Evolutionary conservation across 495 filamentous ascomycete genomes (phyloP).

Genomic region (Neurospora cerealis): DNA sequence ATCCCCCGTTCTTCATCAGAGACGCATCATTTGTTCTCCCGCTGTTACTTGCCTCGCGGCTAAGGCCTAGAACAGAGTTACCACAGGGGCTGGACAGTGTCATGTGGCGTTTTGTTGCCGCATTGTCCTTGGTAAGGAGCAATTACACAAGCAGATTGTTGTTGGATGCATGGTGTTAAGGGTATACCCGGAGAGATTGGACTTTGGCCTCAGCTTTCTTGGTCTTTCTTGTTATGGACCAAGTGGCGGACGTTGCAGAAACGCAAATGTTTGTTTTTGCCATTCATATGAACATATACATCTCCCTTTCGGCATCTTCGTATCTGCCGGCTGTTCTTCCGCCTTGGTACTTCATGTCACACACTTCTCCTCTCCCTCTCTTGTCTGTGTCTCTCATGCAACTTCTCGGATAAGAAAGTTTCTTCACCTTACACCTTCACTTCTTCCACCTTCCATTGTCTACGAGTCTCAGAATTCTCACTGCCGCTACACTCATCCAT

Average conservation of each 20-base stretch:
- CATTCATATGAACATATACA: background rate
- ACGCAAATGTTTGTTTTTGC: background rate
- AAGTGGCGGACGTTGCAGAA: background rate
- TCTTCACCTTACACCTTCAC: background rate
- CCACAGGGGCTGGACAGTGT: background rate
- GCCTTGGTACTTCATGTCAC: background rate
- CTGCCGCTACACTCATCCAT: background rate
- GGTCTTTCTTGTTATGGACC: background rate
- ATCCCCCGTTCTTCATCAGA: background rate
- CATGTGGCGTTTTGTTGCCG: background rate
- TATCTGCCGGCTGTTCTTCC: background rate
- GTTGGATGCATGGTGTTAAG: background rate
- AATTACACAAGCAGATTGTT: background rate
- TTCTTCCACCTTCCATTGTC: background rate
- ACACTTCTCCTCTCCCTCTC: background rate
- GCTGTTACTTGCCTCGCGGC: background rate
- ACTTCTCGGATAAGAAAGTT: background rate
- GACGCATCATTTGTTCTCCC: background rate
- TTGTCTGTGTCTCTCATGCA: background rate
- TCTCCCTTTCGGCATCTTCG: background rate
- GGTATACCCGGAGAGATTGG: background rate
- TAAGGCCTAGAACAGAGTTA: background rate
- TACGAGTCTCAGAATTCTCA: background rate
- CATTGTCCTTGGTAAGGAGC: background rate
- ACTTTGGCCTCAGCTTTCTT: background rate